Conservation (phyloP, 805 yeast genomes). For the Monosporozyma solicola region DNA sequence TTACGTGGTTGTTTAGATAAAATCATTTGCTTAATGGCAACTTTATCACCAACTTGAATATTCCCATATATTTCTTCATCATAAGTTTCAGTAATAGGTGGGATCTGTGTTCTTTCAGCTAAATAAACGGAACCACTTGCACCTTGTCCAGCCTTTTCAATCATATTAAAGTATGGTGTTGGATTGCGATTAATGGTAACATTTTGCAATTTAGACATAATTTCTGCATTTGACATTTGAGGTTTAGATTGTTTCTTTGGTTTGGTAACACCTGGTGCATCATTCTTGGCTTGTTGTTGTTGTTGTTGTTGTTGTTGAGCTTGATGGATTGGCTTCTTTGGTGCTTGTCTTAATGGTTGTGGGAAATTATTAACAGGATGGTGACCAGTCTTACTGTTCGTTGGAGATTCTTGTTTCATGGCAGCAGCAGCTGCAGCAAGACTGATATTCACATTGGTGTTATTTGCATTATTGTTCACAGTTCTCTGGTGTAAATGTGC, state of each 20-base stretch:
- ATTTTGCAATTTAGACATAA: conserved; percentile 67
- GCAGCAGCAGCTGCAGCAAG: conserved; percentile 34
- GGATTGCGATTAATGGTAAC: conserved; percentile 86
- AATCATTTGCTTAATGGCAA: conserved; percentile 96
- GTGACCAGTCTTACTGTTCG: conserved; percentile 10
- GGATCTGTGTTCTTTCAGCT: conserved; percentile 52
- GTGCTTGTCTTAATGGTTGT: conserved; percentile 23
- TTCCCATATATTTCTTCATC: conserved; percentile 8
- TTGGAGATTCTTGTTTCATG: conserved; percentile 12
- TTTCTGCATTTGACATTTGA: conserved; percentile 79
- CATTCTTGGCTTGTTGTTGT: conserved; percentile 14
- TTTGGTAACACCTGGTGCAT: conserved; percentile 24
- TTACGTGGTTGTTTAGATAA: conserved; percentile 84
- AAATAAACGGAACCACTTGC: conserved; percentile 94
- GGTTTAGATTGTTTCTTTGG: conserved; percentile 42
- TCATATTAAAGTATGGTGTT: conserved; percentile 63
- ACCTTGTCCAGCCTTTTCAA: conserved; percentile 92
- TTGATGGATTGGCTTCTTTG: conserved; percentile 23
- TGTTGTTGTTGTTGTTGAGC: not conserved
- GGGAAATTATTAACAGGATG: conserved; percentile 6
- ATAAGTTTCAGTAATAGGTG: conserved; percentile 12
- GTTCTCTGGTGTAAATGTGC: not conserved
- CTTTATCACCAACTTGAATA: conserved; percentile 47
- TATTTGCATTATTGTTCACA: not conserved
- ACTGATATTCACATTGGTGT: conserved; percentile 14